A percentile compares a stretch with the other conserved stretches of the same genome.
Conservation (phyloP, 2,329 filamentous ascomycete genomes). For the Apiospora koreana region DNA sequence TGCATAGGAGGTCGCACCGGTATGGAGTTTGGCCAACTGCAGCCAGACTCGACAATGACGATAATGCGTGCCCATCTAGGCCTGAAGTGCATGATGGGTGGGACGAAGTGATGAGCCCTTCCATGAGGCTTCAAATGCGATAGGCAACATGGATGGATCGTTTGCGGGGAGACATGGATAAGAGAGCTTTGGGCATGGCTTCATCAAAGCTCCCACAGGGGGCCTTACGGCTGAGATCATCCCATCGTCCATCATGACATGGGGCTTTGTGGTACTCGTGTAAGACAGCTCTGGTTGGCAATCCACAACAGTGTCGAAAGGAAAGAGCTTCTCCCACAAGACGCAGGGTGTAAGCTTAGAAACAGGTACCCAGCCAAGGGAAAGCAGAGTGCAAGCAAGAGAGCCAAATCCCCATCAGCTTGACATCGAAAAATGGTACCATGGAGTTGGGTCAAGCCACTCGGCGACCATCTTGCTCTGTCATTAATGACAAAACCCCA, state of each 20-base stretch:
- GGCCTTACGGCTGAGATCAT: neutral
- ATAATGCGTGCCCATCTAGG: neutral
- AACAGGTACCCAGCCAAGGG: neutral
- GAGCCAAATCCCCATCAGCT: neutral
- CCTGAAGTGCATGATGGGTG: neutral
- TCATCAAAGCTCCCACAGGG: neutral
- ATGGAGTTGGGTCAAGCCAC: constrained; percentile 10
- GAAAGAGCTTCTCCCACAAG: neutral
- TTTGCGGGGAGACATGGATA: neutral
- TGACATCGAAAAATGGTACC: constrained; percentile 1
- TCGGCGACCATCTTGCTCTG: neutral
- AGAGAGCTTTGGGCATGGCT: neutral
- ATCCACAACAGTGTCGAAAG: neutral
- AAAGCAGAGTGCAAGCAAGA: neutral
- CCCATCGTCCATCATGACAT: neutral
- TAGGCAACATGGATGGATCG: neutral
- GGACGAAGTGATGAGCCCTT: neutral
- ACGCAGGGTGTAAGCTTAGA: neutral
- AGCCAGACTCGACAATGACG: constrained; percentile 5
- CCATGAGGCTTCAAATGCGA: neutral
- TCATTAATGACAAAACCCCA: constrained; percentile 9
- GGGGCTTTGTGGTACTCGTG: neutral
- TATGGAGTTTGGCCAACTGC: constrained; percentile 2
- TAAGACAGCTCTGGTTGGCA: neutral
- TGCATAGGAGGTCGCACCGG: constrained; percentile 6